Percentiles rank a stretch among this genome's conserved stretches.
Conservation (phyloP, 257 asterid species). For the Mitragyna speciosa region DNA sequence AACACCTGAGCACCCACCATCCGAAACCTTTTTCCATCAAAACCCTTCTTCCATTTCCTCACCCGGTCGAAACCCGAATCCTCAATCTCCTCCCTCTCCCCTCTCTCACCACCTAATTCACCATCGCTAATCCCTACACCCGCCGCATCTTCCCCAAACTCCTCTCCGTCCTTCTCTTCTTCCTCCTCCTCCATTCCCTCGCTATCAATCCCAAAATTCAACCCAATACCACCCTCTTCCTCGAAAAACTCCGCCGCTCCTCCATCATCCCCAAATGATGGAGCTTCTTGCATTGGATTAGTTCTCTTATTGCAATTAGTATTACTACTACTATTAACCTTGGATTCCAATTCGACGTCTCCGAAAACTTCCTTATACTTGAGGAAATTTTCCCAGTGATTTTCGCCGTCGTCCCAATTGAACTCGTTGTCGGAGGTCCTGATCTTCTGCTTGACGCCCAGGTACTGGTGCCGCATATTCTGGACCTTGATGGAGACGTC, state of each 20-base stretch:
- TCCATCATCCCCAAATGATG: conserved; percentile 43
- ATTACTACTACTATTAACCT: conserved; percentile 17
- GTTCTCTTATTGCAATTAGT: not conserved
- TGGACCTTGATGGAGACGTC: conserved; percentile 92
- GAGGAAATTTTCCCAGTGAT: conserved; percentile 90
- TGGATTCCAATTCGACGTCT: conserved; percentile 62
- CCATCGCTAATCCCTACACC: conserved; percentile 26
- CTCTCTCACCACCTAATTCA: conserved; percentile 35
- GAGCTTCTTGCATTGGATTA: conserved; percentile 1
- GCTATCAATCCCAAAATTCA: conserved; percentile 53
- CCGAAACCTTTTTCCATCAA: conserved; percentile 47
- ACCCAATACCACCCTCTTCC: conserved; percentile 22
- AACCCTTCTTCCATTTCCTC: conserved; percentile 38
- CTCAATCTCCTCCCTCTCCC: conserved; percentile 35
- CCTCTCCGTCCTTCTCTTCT: conserved; percentile 31
- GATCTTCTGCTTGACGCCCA: conserved; percentile 95
- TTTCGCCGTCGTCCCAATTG: conserved; percentile 86
- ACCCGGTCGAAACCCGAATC: conserved; percentile 31
- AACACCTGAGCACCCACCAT: conserved; percentile 53
- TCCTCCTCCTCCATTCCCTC: conserved; percentile 56
- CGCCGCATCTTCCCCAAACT: conserved; percentile 24
- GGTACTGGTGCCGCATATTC: conserved; percentile 96
- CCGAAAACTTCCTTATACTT: conserved; percentile 89
- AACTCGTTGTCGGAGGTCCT: conserved; percentile 54
- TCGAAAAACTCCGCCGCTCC: conserved; percentile 26